Percentiles rank a stretch among this genome's conserved stretches.
phyloP scores from a whole-genome alignment of 2,329 filamentous ascomycete species.

The Tolypocladium ovalisporum region DNA sequence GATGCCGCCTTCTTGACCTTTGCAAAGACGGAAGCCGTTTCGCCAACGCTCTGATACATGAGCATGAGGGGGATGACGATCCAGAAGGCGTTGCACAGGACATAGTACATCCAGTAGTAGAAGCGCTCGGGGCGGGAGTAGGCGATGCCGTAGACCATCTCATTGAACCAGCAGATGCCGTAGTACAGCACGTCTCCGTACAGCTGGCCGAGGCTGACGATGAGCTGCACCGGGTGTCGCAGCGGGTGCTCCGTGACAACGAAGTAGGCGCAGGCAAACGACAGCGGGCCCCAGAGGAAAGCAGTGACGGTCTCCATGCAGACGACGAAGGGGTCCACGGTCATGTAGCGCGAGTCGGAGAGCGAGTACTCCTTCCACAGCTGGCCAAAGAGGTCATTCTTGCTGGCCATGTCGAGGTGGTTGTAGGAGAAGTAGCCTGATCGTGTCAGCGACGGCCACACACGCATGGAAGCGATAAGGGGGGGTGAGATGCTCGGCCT shows the following conservation, averaged over 20 bases:
- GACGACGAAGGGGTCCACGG: constrained; percentile 40
- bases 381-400: constrained; percentile 35
- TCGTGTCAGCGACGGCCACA: not conserved
- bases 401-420: constrained; percentile 26
- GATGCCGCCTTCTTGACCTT: constrained; percentile 11
- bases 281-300: constrained; percentile 41
- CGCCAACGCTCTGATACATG: constrained; percentile 16
- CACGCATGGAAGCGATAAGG: not conserved
- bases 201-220: constrained; percentile 34
- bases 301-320: constrained; percentile 45
- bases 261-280: constrained; percentile 32
- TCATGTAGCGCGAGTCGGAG: constrained; percentile 45
- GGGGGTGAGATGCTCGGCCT: not conserved
- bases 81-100: constrained; percentile 43
- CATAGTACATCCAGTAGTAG: constrained; percentile 43
- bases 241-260: constrained; percentile 32
- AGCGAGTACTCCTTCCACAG: constrained; percentile 49
- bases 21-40: constrained; percentile 14
- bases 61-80: constrained; percentile 33
- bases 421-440: constrained; percentile 38
- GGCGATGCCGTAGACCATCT: constrained; percentile 22
- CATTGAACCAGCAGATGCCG: constrained; percentile 32
- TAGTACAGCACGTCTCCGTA: constrained; percentile 45
- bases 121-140: constrained; percentile 39
- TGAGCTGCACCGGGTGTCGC: constrained; percentile 36